Conservation (phyloP, 257 asterid species). For the Jasminum sambac region DNA sequence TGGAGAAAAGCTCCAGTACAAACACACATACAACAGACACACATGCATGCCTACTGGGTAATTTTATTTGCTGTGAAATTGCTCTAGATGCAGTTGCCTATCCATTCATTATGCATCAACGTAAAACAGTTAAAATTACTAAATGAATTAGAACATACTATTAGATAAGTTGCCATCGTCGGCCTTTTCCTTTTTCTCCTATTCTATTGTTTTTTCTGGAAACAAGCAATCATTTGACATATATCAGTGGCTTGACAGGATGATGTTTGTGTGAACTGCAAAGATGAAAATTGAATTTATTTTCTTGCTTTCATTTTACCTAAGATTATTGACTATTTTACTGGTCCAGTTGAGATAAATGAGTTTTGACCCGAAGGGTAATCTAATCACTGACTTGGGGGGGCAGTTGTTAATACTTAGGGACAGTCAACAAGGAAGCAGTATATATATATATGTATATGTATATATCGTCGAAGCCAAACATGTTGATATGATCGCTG, state of each 20-base stretch:
- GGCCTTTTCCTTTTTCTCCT: neutral
- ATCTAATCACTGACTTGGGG: neutral
- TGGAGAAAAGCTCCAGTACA: neutral
- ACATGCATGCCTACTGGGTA: neutral
- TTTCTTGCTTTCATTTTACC: neutral
- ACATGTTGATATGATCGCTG: constrained; percentile 9
- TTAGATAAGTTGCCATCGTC: neutral
- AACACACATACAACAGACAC: neutral
- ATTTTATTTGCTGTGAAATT: constrained; percentile 7
- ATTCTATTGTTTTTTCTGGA: neutral
- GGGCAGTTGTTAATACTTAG: constrained; percentile 1
- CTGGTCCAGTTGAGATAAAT: neutral
- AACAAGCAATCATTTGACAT: neutral
- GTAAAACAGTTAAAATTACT: neutral
- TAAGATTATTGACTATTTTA: neutral
- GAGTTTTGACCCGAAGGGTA: neutral
- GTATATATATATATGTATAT: neutral
- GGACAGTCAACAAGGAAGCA: constrained; percentile 1
- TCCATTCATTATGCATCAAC: constrained; percentile 6
- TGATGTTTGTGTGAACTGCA: neutral
- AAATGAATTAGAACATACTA: neutral
- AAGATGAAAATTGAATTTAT: neutral
- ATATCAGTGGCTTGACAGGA: neutral
- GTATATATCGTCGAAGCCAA: constrained; percentile 8
- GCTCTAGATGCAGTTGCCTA: neutral